Evolutionary conservation across 495 filamentous ascomycete genomes (phyloP).

Genomic region (Jackrogersella multiformis): DNA sequence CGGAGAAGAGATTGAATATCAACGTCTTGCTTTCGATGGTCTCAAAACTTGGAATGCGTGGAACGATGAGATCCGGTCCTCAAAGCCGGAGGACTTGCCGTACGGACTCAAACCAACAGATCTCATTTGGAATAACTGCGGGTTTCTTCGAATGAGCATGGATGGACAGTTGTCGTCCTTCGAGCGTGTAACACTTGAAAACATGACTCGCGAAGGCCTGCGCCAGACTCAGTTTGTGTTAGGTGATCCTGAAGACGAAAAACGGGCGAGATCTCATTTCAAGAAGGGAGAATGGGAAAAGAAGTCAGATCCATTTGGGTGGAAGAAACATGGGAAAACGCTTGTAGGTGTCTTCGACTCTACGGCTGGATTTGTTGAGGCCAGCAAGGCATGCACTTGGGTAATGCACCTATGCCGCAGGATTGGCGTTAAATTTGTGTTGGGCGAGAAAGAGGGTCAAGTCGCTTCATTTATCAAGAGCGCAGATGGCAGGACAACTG

Average conservation of each 20-base stretch:
- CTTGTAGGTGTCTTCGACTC: constrained; percentile 48
- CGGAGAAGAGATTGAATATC: constrained; percentile 49
- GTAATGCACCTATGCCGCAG: constrained; percentile 47
- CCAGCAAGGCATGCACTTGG: constrained; percentile 52
- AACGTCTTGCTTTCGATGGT: constrained; percentile 50
- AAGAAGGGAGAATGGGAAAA: constrained; percentile 34
- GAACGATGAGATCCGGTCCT: constrained; percentile 47
- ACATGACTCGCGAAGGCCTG: constrained; percentile 11
- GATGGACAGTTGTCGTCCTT: constrained; percentile 7
- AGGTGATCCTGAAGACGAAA: constrained; percentile 38
- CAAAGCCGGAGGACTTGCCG: constrained; percentile 11
- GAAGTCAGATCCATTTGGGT: constrained; percentile 19
- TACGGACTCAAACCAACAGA: constrained; percentile 29
- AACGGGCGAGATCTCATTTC: constrained; percentile 42
- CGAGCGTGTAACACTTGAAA: constrained; percentile 15
- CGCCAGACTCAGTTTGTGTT: constrained; percentile 44
- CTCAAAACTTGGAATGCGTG: constrained; percentile 49
- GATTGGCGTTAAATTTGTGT: constrained; percentile 47
- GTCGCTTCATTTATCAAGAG: constrained; percentile 22
- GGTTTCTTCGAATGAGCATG: constrained; percentile 22
- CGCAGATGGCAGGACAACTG: constrained; percentile 12
- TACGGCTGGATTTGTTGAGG: constrained; percentile 49
- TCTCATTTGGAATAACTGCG: constrained; percentile 25
- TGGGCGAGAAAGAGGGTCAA: constrained; percentile 30
- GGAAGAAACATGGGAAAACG: constrained; percentile 19